Conservation (phyloP, 805 yeast species). For the Candida quercuum region DNA sequence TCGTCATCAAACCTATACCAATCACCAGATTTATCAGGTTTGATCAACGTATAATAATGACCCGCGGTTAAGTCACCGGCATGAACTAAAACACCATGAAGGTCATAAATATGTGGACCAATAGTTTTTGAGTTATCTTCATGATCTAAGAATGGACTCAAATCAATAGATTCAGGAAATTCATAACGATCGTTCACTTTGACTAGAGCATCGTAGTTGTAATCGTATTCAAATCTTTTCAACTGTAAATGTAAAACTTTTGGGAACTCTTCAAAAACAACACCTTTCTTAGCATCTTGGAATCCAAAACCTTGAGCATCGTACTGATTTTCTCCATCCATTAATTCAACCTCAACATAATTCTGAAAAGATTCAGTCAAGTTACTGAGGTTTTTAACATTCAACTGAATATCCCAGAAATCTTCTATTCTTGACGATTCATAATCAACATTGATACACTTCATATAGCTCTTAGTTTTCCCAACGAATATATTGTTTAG, state of each 20-base stretch:
- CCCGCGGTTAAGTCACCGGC: constrained; percentile 95
- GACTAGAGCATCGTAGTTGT: constrained; percentile 78
- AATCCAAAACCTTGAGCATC: constrained; percentile 86
- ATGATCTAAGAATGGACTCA: constrained; percentile 71
- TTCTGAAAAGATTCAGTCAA: constrained; percentile 75
- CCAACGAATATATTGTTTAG: constrained; percentile 88
- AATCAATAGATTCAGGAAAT: constrained; percentile 77
- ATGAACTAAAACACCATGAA: constrained; percentile 94
- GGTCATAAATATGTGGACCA: constrained; percentile 70
- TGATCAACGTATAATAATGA: constrained; percentile 92
- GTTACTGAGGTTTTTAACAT: constrained; percentile 77
- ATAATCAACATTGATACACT: constrained; percentile 88
- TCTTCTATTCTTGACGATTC: constrained; percentile 91
- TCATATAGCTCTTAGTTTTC: constrained; percentile 90
- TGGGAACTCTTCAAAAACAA: constrained; percentile 84
- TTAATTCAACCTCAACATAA: constrained; percentile 81
- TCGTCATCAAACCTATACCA: constrained; percentile 98
- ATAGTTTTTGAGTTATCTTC: constrained; percentile 27
- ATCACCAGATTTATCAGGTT: constrained; percentile 59
- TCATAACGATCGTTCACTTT: constrained; percentile 92
- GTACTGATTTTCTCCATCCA: constrained; percentile 94
- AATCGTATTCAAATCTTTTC: constrained; percentile 92
- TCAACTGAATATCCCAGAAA: constrained; percentile 96
- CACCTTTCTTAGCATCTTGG: constrained; percentile 97
- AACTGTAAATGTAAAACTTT: constrained; percentile 90